Conservation (phyloP, 805 yeast species). For the Yarrowia divulgata region DNA sequence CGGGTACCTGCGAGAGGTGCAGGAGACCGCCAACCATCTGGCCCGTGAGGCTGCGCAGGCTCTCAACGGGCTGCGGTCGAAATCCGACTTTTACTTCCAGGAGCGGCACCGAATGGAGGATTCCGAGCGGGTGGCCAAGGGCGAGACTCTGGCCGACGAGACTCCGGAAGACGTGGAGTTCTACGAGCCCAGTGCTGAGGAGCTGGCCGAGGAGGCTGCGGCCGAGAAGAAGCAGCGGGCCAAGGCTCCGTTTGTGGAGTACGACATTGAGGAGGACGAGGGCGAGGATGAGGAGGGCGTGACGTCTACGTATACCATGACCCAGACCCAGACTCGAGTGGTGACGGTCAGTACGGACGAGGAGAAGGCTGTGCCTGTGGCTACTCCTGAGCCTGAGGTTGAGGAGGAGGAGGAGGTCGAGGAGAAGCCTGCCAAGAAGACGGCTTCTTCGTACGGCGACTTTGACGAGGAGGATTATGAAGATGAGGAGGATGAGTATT, state of each 20-base stretch:
- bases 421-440: slow-evolving; percentile 22
- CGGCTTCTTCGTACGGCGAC: slow-evolving; percentile 27
- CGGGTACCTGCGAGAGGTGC: slow-evolving; percentile 53
- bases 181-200: slow-evolving; percentile 45
- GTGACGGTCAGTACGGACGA: slow-evolving; percentile 15
- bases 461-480: slow-evolving; percentile 37
- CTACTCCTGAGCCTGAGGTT: slow-evolving; percentile 7
- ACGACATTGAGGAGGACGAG: slow-evolving; percentile 29
- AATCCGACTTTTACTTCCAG: slow-evolving; percentile 45
- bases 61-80: slow-evolving; percentile 44
- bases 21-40: slow-evolving; percentile 55
- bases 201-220: slow-evolving; percentile 35
- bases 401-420: slow-evolving; percentile 6
- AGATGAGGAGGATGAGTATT: slow-evolving; percentile 34
- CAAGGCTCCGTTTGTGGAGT: slow-evolving; percentile 39
- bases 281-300: slow-evolving; percentile 37
- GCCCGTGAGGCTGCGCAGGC: slow-evolving; percentile 56
- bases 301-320: slow-evolving; percentile 23
- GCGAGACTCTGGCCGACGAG: slow-evolving; percentile 45
- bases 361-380: background rate
- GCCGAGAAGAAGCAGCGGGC: slow-evolving; percentile 39
- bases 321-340: slow-evolving; percentile 26
- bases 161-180: slow-evolving; percentile 45
- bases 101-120: slow-evolving; percentile 41
- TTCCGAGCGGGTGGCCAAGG: slow-evolving; percentile 41